phyloP scores from a whole-genome alignment of 345 rosid genomes.

The Limnanthes douglasii region DNA sequence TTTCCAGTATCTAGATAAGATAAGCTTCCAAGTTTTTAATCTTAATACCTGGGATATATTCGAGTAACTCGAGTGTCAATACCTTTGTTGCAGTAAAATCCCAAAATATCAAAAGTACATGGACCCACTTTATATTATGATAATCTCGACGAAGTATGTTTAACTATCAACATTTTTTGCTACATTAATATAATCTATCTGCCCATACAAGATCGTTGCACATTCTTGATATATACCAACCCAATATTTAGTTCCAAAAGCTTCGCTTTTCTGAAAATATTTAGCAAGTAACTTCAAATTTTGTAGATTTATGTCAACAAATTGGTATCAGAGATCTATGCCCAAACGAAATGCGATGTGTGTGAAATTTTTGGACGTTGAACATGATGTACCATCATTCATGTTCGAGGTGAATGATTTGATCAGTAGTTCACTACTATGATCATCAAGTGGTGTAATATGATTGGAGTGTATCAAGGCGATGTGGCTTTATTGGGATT shows the following conservation, averaged over 20 bases:
- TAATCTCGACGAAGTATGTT: slow-evolving; percentile 87
- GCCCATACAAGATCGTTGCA: slow-evolving; percentile 69
- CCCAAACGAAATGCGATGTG: too few relatives aligned
- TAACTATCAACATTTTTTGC: slow-evolving; percentile 86
- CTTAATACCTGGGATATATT: slow-evolving; percentile 58
- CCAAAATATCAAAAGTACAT: slow-evolving; percentile 84
- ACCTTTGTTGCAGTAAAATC: slow-evolving; percentile 86
- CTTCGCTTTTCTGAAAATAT: slow-evolving; percentile 78
- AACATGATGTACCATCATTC: too few relatives aligned
- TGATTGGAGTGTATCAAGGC: too few relatives aligned
- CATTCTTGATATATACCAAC: slow-evolving; percentile 90
- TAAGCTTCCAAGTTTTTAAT: slow-evolving; percentile 62
- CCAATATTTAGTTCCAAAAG: slow-evolving; percentile 81
- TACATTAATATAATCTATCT: slow-evolving; percentile 91
- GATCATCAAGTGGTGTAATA: too few relatives aligned
- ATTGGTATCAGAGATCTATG: too few relatives aligned
- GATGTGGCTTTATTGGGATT: too few relatives aligned
- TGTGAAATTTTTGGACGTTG: too few relatives aligned
- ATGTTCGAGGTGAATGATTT: too few relatives aligned
- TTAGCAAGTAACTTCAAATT: slow-evolving; percentile 80
- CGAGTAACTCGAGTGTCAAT: slow-evolving; percentile 66
- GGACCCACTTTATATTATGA: slow-evolving; percentile 85
- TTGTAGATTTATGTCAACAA: too few relatives aligned
- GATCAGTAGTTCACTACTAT: too few relatives aligned
- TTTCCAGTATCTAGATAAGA: slow-evolving; percentile 85